Base-by-base conservation (phyloP, 139 green algal genomes). In the Diplosphaera chodatii region DNA sequence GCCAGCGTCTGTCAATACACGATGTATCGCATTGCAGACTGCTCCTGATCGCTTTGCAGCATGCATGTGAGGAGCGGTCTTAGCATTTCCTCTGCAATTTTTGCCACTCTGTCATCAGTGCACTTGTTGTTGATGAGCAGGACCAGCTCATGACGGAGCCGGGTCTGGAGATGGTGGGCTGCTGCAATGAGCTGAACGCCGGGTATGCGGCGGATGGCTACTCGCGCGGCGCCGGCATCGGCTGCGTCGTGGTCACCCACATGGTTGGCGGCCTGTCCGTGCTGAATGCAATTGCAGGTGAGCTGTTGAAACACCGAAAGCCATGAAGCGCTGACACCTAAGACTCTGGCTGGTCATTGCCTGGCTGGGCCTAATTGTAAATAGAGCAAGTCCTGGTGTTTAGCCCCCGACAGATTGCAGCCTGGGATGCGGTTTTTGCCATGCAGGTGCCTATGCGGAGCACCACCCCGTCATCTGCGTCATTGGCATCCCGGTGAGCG, bases 161-260 rank as follows among this genome's bases (percentile, higher is more conserved):
- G 10, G 48, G 48, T 18, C 48, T 59, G 48, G 48, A 59, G 16
- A 59, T 59, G 48, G 16, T 59, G 8, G 48, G 48, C 48, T n/a
- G 10, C 71, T 94, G 89, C 83, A 94, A 93, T 56, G 89, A 94
- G 78, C 80, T 94, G 27, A 93, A 93, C 64, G 89, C 89, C 21
- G 87, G 90, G 0, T 96, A 96, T 69, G 91, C 91, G 3, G 91
- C 91, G 1, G 90, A 96, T 66, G 90, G 90, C 1, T 93, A 91
- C 62, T 84, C 89, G 0, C 80, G 89, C 3, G 86, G 74, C 40
- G 78, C 79, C 55, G 90, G 90, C 1, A 69, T 92, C 2, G 87
- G 76, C 25, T 85, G 77, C 30, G 41, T 83, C 1, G 80, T 91
- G 13, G 85, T 93, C 27, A 96, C 90, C 2, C 95, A 91, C 77